Evolutionary conservation across 306 rosid genomes (phyloP).

Genomic region (Geum urbanum): DNA sequence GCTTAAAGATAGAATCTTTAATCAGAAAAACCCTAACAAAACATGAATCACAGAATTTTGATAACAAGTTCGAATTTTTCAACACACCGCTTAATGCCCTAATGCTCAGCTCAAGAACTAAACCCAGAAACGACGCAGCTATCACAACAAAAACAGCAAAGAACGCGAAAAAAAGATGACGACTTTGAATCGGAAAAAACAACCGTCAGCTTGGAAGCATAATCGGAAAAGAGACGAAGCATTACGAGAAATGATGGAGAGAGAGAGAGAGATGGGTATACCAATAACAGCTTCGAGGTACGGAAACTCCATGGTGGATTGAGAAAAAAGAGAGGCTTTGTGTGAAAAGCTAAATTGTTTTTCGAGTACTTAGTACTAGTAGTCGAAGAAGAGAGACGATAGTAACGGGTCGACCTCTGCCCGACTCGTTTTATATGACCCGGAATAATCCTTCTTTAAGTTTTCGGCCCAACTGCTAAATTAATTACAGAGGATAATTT

Average conservation of each 20-base stretch:
- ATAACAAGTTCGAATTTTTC: no score
- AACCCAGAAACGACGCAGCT: background rate
- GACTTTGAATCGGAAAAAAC: conserved; percentile 7
- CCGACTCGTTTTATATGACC: conserved; percentile 7
- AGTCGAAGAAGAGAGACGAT: background rate
- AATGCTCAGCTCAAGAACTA: background rate
- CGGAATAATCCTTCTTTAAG: background rate
- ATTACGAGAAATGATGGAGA: background rate
- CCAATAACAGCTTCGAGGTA: conserved; percentile 96
- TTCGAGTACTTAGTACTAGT: background rate
- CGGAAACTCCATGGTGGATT: conserved; percentile 70
- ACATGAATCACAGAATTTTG: background rate
- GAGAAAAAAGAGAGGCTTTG: background rate
- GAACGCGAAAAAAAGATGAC: conserved; percentile 2
- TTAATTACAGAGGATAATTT: no score
- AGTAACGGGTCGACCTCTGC: background rate
- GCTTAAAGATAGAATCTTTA: background rate
- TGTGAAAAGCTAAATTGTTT: background rate
- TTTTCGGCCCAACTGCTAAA: no score
- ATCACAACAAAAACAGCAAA: background rate
- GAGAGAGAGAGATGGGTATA: conserved; percentile 14
- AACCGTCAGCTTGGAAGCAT: background rate
- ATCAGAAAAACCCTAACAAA: background rate
- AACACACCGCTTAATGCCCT: background rate
- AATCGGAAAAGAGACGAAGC: background rate